Evolutionary conservation across 352 stramenopile species (phyloP), one percentile per base, ranked within the genome.

Genomic region (Salisapilia sapeloensis): DNA sequence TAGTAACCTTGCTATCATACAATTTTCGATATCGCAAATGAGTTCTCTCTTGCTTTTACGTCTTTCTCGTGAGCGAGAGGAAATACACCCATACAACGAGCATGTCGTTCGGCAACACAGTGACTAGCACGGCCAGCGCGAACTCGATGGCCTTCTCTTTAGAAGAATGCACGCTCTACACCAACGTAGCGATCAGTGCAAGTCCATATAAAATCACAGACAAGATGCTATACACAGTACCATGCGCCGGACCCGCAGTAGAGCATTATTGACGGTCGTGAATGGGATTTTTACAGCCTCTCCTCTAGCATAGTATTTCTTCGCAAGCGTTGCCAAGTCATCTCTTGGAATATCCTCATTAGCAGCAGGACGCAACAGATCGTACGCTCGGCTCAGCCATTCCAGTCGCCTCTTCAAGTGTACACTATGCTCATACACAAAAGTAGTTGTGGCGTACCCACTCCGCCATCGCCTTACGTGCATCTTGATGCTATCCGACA

Each of bases 31-130:
- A n/a, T n/a, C n/a, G n/a, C n/a, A n/a, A n/a, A n/a, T n/a, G n/a
- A n/a, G n/a, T n/a, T n/a, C n/a, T n/a, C n/a, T n/a, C n/a, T n/a
- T n/a, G n/a, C n/a, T n/a, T n/a, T n/a, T n/a, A n/a, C n/a, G n/a
- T n/a, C n/a, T n/a, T n/a, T n/a, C n/a, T n/a, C n/a, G n/a, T n/a
- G n/a, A 92, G 58, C 9, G 81, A 60, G 32, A 76, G 66, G 10
- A 95, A 59, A 60, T 95, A 96, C 12, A 96, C 60, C 89, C 87
- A 96, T 31, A 96, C 69, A 4, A 72, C 93, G 13, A 96, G 49
- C 7, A 97, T 54, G 29, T 70, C 67, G 45, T 86, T 85, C 7
- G 79, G 62, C 38, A 95, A 90, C 9, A 60, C 55, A 39, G 84
- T 74, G 1, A 85, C 78, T 29, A 82, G 78, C 11, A 94, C 80